These are phyloP conservation scores for Termitomyces sp. DNA, from an alignment of 768 basidiomycete species.

Conservation along the genomic window DNA sequence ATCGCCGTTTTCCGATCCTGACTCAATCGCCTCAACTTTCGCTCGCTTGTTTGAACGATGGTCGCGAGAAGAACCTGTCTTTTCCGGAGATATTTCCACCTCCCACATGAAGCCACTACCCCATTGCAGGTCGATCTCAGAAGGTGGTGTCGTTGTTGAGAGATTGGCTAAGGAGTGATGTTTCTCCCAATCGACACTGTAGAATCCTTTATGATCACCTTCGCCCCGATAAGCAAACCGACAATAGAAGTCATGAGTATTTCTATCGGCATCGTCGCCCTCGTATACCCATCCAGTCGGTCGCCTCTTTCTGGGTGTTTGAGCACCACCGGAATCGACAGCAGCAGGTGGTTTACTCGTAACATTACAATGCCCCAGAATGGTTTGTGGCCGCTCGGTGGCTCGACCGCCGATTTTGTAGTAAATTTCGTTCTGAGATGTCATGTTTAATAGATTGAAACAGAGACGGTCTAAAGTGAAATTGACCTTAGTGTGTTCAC, in stretches of 20 bases:
- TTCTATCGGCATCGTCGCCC: slow-evolving; percentile 18
- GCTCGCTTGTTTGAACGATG: slow-evolving; percentile 15
- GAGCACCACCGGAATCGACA: slow-evolving; percentile 4
- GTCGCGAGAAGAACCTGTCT: slow-evolving; percentile 3
- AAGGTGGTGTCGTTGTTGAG: slow-evolving; percentile 23
- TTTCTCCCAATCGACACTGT: slow-evolving; percentile 53
- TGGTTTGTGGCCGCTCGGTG: slow-evolving; percentile 44
- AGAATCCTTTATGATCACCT: slow-evolving; percentile 50
- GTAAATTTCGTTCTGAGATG: slow-evolving; percentile 71
- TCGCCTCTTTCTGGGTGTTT: slow-evolving; percentile 7
- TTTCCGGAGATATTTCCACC: slow-evolving; percentile 27
- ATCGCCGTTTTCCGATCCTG: slow-evolving; percentile 21
- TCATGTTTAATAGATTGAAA: not conserved
- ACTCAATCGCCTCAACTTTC: slow-evolving; percentile 15
- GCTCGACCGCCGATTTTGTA: slow-evolving; percentile 51
- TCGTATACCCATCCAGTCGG: slow-evolving; percentile 13
- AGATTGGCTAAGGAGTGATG: slow-evolving; percentile 40
- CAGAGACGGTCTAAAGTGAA: not conserved
- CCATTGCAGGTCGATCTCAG: slow-evolving; percentile 23
- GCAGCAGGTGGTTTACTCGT: slow-evolving; percentile 22
- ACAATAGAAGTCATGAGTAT: slow-evolving; percentile 44
- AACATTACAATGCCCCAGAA: slow-evolving; percentile 51
- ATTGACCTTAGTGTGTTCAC: slow-evolving; percentile 57
- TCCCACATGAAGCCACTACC: slow-evolving; percentile 46
- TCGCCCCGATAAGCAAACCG: slow-evolving; percentile 51